Evolutionary conservation across 768 basidiomycete species (phyloP), one percentile per base, ranked within the genome.

Genomic region (Boletus vinaceobasis): DNA sequence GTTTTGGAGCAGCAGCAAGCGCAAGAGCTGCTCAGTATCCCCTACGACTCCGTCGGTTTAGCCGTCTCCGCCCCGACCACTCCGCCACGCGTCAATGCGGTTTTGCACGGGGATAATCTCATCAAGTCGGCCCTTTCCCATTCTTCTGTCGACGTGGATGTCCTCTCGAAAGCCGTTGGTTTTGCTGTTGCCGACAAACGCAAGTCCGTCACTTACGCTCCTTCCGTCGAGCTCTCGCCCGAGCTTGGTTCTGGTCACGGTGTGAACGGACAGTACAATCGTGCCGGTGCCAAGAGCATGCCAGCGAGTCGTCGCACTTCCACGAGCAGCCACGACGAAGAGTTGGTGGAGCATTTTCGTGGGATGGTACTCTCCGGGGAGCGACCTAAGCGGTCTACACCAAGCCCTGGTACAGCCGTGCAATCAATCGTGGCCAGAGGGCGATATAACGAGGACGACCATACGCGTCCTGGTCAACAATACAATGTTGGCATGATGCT

Each of bases 11-110:
- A 88, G 60, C 87, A 93, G 71, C 95, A 98, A 73, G 86, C 85
- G 13, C 87, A 89, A 60, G 90, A 93, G 68, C 79, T 93, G 37
- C 83, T 94, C 65, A 81, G 72, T 60, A 79, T 92, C 62, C 88
- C 88, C 35, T 82, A 81, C 66, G 87, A 88, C 57, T 59, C 79
- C n/a, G 74, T 74, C 57, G 77, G 77, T 64, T 71, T 93, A 44
- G 92, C 93, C 15, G 88, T 90, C 51, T 93, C 92, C 3, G 90
- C 93, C 5, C 91, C 90, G 17, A 95, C 92, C 9, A 90, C 91
- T 1, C 90, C 88, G 7, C 91, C 90, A 44, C 86, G 90, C 53
- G 80, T 90, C 64, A 90, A 83, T 65, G 81, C 86, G 19, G 75
- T 81, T 53, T 79, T 93, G 55, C 81, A 82, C 59, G 82, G 84